Percentiles rank a stretch among this genome's conserved stretches.
Conservation (phyloP, 176 grass and related monocot genomes). For the Bonia amplexicaulis region DNA sequence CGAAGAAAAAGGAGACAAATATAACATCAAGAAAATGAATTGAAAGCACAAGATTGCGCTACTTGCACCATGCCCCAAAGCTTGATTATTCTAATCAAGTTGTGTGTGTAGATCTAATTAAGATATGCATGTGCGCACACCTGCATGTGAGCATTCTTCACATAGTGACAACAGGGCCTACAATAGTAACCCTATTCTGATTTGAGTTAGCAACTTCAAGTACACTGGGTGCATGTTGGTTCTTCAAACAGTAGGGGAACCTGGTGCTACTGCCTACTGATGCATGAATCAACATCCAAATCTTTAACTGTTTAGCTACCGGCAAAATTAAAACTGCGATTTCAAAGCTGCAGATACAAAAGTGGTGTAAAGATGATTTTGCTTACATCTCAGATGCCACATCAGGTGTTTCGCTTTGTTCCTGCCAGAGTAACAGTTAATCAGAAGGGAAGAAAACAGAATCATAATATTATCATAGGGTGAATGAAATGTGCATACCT, state of each 20-base stretch:
- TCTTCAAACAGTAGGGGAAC: not conserved
- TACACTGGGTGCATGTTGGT: not conserved
- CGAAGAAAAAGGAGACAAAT: not conserved
- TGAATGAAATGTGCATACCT: slow-evolving; percentile 28
- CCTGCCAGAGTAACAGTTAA: slow-evolving; percentile 34
- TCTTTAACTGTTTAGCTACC: not conserved
- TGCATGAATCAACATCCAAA: slow-evolving; percentile 24
- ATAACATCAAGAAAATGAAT: not conserved
- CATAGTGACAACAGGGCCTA: not conserved
- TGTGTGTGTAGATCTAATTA: not conserved
- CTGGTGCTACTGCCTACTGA: not conserved
- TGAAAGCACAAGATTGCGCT: not conserved
- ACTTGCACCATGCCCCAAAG: not conserved
- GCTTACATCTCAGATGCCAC: slow-evolving; percentile 41
- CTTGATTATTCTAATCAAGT: not conserved
- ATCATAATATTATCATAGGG: not conserved
- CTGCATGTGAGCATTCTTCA: not conserved
- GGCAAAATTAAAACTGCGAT: not conserved
- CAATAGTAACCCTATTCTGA: not conserved
- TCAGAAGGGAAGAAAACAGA: slow-evolving; percentile 1
- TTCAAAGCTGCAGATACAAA: not conserved
- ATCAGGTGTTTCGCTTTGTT: slow-evolving; percentile 27
- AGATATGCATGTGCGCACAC: not conserved
- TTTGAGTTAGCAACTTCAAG: not conserved
- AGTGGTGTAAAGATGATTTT: not conserved